phyloP scores from a whole-genome alignment of 495 filamentous ascomycete genomes.

The Margaritispora aquatica region DNA sequence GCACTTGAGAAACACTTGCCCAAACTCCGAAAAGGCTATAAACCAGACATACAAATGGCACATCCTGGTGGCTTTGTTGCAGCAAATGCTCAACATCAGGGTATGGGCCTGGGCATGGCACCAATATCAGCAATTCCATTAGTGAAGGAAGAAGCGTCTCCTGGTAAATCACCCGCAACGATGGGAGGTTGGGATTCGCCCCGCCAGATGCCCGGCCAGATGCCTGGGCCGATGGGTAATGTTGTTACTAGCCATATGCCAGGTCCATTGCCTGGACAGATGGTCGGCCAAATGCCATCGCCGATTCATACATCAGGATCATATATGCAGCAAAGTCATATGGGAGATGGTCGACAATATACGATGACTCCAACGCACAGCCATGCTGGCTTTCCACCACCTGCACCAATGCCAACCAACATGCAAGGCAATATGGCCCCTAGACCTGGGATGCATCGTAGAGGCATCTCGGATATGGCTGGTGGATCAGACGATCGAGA shows the following conservation, averaged over 20 bases:
- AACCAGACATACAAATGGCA: conserved; percentile 14
- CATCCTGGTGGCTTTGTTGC: conserved; percentile 18
- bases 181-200: conserved; percentile 72
- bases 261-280: neutral
- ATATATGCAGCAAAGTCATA: conserved; percentile 19
- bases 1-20: conserved; percentile 86
- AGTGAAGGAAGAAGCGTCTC: conserved; percentile 78
- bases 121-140: conserved; percentile 42
- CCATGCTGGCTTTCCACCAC: conserved; percentile 13
- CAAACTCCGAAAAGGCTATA: conserved; percentile 48
- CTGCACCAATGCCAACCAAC: too few relatives aligned
- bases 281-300: too few relatives aligned
- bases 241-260: too few relatives aligned
- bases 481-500: conserved; percentile 44
- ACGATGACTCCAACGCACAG: conserved; percentile 34
- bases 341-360: conserved; percentile 18
- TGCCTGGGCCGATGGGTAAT: too few relatives aligned
- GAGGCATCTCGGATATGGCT: conserved; percentile 62
- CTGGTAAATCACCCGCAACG: conserved; percentile 66
- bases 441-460: conserved; percentile 40
- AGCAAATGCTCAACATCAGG: conserved; percentile 12
- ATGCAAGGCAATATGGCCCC: conserved; percentile 17
- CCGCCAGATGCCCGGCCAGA: conserved; percentile 55
- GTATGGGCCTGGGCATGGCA: conserved; percentile 21
- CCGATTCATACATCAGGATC: conserved; percentile 32